Base-by-base conservation (phyloP, 2,329 filamentous ascomycete genomes). In the Talaromyces sp. region DNA sequence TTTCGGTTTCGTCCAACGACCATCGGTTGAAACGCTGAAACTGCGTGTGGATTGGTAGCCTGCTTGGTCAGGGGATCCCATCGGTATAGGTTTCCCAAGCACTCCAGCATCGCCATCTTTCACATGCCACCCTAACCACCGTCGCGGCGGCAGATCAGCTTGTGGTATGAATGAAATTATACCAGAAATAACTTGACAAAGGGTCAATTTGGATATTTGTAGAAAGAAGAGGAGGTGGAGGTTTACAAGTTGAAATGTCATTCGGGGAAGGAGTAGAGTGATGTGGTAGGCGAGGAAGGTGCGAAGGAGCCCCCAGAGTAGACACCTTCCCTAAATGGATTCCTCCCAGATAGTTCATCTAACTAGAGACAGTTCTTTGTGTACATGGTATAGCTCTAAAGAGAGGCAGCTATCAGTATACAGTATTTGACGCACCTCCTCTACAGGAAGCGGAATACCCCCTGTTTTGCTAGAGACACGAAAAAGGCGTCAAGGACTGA, bases 1-100 rank as follows among this genome's bases (percentile, higher is more conserved):
- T 54, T 66, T 13, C 22, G 25, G 54, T 75, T 68, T 58, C 75
- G 63, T 6, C 75, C 75, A 37, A 76, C 63, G 19, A 71, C 66
- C 17, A 75, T 59, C 40, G 74, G 69, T n/a, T 67, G 60, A 28
- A 66, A 62, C 21, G 68, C 66, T 54, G 66, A 67, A 41, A 76
- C 66, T 15, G 61, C 48, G 9, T 64, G 53, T 1, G 61, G 61
- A 2, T 65, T 28, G 10, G 37, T 60, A 15, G 43, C 51, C 19
- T 61, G 33, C 4, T 57, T 51, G 3, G 62, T 64, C 7, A 35
- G n/a, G 11, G 65, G 60, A 51, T 68, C 15, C 66, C 66, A 67
- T 35, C 56, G 60, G 28, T 60, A 60, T 11, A 71, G 43, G 1
- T 57, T 65, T 10, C 69, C 69, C 15, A 69, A 66, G 11, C 52